These are phyloP conservation scores for Tulasnella sp. DNA, from an alignment of 768 basidiomycete genomes.

Conservation along the genomic window DNA sequence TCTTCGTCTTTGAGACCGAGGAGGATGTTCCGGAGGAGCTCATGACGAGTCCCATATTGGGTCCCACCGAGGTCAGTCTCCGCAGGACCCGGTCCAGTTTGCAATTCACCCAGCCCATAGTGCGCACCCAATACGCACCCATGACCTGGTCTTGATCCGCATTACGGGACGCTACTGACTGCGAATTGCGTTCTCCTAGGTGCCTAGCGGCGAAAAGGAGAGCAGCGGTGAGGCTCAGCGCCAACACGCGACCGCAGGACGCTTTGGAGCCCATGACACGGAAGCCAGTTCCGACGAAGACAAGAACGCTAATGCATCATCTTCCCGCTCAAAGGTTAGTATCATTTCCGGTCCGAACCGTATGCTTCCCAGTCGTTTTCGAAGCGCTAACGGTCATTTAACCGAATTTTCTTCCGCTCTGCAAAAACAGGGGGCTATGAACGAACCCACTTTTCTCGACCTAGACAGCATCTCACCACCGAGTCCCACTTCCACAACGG, in stretches of 20 bases:
- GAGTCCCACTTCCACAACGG: background rate
- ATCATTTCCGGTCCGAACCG: background rate
- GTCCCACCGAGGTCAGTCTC: conserved; percentile 40
- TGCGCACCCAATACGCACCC: background rate
- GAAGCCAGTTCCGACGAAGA: background rate
- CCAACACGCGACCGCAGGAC: conserved; percentile 14
- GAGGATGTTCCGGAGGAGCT: conserved; percentile 90
- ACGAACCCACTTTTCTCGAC: conserved; percentile 29
- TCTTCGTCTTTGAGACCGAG: conserved; percentile 97
- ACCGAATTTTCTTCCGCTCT: background rate
- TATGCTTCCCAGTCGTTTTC: background rate
- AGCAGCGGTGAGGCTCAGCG: background rate
- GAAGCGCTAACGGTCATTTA: background rate
- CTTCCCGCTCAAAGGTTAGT: background rate
- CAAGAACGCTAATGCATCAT: background rate
- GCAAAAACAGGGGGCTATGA: background rate
- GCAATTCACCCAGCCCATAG: background rate
- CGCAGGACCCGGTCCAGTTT: background rate
- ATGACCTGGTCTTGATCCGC: too few species aligned
- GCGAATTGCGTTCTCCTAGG: background rate
- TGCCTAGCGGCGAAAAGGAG: background rate
- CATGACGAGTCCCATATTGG: conserved; percentile 85
- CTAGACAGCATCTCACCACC: conserved; percentile 19
- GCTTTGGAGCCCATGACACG: conserved; percentile 5
- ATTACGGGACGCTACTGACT: too few species aligned